A percentile compares a stretch with the other conserved stretches of the same genome.
Conservation (phyloP, 208 protist genomes). For the Acanthamoeba sp. region DNA sequence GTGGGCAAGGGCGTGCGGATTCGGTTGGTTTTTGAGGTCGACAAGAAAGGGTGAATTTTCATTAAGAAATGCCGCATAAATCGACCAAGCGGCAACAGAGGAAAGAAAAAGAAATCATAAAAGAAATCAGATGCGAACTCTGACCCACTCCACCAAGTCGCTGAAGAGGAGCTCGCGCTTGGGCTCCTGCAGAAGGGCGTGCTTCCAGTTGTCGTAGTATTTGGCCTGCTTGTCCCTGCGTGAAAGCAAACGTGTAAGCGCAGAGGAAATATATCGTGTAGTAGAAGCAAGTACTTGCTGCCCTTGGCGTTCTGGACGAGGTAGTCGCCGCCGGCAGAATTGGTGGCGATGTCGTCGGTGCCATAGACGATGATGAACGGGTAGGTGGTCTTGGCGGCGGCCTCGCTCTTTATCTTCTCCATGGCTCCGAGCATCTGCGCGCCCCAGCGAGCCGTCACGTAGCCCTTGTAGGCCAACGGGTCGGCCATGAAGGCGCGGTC, state of each 20-base stretch:
- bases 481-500: slow-evolving; percentile 30
- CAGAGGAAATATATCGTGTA: background rate
- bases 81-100: background rate
- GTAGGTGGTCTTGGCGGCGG: slow-evolving; percentile 62
- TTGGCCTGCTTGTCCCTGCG: slow-evolving; percentile 6
- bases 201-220: background rate
- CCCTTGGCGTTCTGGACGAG: slow-evolving; percentile 24
- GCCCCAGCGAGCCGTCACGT: slow-evolving; percentile 39
- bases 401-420: slow-evolving; percentile 47
- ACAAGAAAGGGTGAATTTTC: background rate
- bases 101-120: background rate
- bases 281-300: slow-evolving; percentile 3
- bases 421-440: slow-evolving; percentile 27
- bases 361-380: slow-evolving; percentile 41
- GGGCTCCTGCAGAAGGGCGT: slow-evolving; percentile 14
- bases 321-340: slow-evolving; percentile 25
- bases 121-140: background rate
- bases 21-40: background rate
- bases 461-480: slow-evolving; percentile 59
- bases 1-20: background rate
- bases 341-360: slow-evolving; percentile 38
- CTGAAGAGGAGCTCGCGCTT: background rate
- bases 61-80: no score
- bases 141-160: slow-evolving; percentile 4
- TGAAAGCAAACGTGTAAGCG: background rate